Base-by-base conservation (phyloP, 202 grass and related monocot genomes). In the Cymbopogon flexuosus region DNA sequence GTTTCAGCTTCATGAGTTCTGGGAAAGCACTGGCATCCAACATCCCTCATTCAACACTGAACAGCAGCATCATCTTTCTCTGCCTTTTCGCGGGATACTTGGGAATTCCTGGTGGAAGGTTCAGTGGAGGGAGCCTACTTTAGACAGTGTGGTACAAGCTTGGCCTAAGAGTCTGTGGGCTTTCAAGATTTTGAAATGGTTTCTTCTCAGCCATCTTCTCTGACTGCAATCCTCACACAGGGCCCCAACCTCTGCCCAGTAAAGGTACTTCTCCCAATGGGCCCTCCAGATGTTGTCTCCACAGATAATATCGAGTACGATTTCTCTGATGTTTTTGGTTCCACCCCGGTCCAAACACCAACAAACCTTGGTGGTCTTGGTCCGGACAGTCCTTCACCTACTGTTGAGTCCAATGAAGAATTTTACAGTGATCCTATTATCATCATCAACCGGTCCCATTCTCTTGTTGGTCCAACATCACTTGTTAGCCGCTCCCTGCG, bases 301-400 rank as follows among this genome's bases (percentile, higher is more conserved):
- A 82, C 91, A 35, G 92, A 98, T 23, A 91, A 86, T 64, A 47
- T 86, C 0, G 95, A 95, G 81, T 98, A 80, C 7, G 92, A 98
- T 84, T 93, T 95, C 69, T 94, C 92, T 73, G 92, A 98, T 51
- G 92, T 98, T 72, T 98, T 98, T 47, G 95, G 95, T 40, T 80
- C 92, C 62, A 80, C 86, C 52, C 81, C 95, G 47, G 79, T 89
- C 63, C 86, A 94, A 76, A 81, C 73, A 5, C 76, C 85, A 16
- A 73, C 68, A 72, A 58, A 79, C 13, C 46, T 88, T 60, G 72
- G 78, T 64, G 63, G 62, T 62, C 5, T 68, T 74, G 40, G 49
- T 68, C 85, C 82, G 19, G 86, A 93, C 12, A 91, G 79, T 47
- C 81, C 84, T 70, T 45, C 82, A 41, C 57, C 62, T 84, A 67